A percentile compares a stretch with the other conserved stretches of the same genome.
These are phyloP conservation scores for Neonectria faginata DNA, from an alignment of 2,329 filamentous ascomycete genomes.

Conservation along the genomic window DNA sequence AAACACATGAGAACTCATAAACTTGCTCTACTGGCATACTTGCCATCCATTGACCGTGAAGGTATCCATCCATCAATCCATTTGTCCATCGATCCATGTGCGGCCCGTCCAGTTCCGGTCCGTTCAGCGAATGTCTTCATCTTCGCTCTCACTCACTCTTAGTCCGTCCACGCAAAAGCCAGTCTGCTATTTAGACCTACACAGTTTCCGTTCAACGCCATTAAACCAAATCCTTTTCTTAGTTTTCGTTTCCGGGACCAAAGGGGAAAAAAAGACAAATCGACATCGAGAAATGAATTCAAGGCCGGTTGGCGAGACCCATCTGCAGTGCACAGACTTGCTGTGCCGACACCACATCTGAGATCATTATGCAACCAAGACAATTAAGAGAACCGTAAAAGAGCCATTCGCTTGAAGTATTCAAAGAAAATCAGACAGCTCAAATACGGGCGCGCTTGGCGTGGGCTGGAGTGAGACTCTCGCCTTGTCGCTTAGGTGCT, in stretches of 20 bases:
- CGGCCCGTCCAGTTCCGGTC: constrained; percentile 32
- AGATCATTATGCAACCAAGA: constrained; percentile 20
- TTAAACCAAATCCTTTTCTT: constrained; percentile 32
- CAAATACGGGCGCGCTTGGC: constrained; percentile 54
- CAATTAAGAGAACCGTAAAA: constrained; percentile 27
- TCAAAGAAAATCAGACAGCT: constrained; percentile 12
- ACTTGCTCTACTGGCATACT: constrained; percentile 19
- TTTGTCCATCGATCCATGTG: constrained; percentile 32
- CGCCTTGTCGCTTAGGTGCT: constrained; percentile 57
- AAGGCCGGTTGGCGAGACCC: constrained; percentile 13
- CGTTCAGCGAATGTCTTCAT: constrained; percentile 28
- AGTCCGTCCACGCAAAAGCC: constrained; percentile 27
- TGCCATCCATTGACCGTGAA: constrained; percentile 15
- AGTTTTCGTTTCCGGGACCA: constrained; percentile 35
- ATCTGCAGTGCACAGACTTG: constrained; percentile 4
- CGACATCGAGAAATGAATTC: constrained; percentile 33
- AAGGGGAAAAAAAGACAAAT: constrained; percentile 25
- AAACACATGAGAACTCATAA: constrained; percentile 22
- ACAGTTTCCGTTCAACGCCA: constrained; percentile 43
- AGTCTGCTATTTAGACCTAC: constrained; percentile 34
- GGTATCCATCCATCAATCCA: constrained; percentile 23
- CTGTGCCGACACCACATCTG: constrained; percentile 1
- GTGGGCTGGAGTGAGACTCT: constrained; percentile 46
- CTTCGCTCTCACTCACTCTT: constrained; percentile 24
- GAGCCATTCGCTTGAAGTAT: constrained; percentile 8